Base-by-base conservation (phyloP, 2,329 filamentous ascomycete species). In the Diaporthe nobilis region DNA sequence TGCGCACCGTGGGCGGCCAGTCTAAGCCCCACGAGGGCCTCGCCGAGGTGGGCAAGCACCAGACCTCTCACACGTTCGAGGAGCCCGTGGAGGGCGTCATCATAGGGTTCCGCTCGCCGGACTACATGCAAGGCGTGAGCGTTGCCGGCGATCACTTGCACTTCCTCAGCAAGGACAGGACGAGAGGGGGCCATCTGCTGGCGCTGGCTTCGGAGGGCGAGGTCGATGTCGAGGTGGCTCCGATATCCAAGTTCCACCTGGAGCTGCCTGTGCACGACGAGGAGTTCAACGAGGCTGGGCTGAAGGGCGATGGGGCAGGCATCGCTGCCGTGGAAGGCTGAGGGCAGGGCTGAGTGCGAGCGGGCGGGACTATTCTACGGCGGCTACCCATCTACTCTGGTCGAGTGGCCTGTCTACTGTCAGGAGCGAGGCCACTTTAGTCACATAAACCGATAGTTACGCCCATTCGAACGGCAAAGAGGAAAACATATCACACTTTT, bases 61-160 rank as follows among this genome's bases (percentile, higher is more conserved):
- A 84, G 79, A 78, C 79, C 34, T 79, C 75, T 42, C 79, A 83
- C 71, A 80, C 78, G 0, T 83, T 84, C 63, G 74, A 75, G 37
- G 75, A 72, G 31, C 68, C 77, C 0, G 79, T 78, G 1, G 78
- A 77, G 67, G 83, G 83, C 0, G 81, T 81, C 2, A 77, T 84
- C 3, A 51, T 84, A 6, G 83, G 82, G 9, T 84, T 84, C 72
- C 74, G 81, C 34, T 81, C 79, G 39, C 83, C 83, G 0, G 78
- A 75, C 28, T 84, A 82, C 75, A 78, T 81, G 31, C 81, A 82
- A 78, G 82, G 82, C 12, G 78, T 84, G 37, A 83, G 82, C 75
- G 82, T 84, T 0, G 80, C 82, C 1, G 83, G 83, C 4, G 80
- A 82, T 31, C 83, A 84, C 44, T 51, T 84, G 60, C 83, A 84